These are phyloP conservation scores for Fomitiporia mediterranea DNA, from an alignment of 1,284 basidiomycete genomes.

Conservation along the genomic window DNA sequence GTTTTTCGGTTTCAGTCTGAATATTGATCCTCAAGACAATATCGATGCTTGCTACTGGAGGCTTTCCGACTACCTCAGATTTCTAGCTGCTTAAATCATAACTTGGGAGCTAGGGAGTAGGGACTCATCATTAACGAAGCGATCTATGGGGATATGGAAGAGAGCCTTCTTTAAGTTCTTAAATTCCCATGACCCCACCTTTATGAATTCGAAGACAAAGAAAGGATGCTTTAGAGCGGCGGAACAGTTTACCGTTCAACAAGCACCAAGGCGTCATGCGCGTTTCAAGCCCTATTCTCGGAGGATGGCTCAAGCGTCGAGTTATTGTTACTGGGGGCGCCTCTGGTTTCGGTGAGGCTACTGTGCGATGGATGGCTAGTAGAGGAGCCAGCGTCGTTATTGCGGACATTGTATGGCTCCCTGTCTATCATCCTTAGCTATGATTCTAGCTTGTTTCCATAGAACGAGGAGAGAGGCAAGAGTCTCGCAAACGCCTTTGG, in stretches of 20 bases:
- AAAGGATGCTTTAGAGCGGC: background rate
- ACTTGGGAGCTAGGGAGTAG: no score
- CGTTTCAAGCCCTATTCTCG: background rate
- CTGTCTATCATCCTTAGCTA: no score
- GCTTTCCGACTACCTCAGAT: no score
- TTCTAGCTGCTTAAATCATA: no score
- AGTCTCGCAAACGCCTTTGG: background rate
- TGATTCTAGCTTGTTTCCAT: no score
- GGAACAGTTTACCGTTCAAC: background rate
- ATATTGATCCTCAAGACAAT: no score
- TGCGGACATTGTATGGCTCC: conserved; percentile 14
- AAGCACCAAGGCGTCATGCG: background rate
- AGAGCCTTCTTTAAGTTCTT: no score
- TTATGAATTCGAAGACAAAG: no score
- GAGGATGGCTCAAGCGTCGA: conserved; percentile 1
- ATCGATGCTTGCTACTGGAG: no score
- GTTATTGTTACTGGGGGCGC: conserved; percentile 19
- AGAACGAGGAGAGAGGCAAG: conserved; percentile 16
- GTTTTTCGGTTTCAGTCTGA: no score
- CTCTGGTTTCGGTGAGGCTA: conserved; percentile 17
- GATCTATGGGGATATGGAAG: no score
- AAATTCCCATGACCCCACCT: background rate
- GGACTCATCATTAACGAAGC: no score
- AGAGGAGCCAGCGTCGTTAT: conserved; percentile 18
- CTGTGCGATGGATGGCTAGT: conserved; percentile 15